Conservation (phyloP, 352 stramenopile genomes). For the Phytophthora meadii region DNA sequence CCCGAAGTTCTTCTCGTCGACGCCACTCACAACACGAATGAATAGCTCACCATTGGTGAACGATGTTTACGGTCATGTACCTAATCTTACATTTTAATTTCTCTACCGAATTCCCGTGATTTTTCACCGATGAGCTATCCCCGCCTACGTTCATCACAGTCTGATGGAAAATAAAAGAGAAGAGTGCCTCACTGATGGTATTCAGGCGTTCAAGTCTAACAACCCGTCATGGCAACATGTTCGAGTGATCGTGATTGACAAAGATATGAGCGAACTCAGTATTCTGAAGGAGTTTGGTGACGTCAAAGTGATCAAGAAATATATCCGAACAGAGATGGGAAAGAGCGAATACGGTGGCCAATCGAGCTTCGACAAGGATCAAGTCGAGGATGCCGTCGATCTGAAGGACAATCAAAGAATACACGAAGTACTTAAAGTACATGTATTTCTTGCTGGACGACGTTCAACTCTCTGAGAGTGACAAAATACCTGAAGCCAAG, state of each 20-base stretch:
- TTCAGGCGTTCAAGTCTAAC: not conserved
- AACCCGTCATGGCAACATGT: not conserved
- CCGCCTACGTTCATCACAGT: conserved; percentile 1
- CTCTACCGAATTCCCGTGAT: not conserved
- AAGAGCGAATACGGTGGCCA: not conserved
- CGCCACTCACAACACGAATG: conserved; percentile 16
- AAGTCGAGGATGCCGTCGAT: conserved; percentile 2
- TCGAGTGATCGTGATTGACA: conserved; percentile 1
- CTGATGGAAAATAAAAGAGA: conserved; percentile 4
- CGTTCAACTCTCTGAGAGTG: not conserved
- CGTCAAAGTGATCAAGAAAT: conserved; percentile 5
- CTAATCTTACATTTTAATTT: not conserved
- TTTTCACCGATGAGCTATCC: too few species aligned
- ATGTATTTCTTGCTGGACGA: not conserved
- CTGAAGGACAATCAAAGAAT: not conserved
- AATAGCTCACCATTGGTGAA: not conserved
- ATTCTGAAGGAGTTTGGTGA: not conserved
- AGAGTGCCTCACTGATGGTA: not conserved
- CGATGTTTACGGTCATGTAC: too few species aligned
- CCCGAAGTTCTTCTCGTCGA: conserved; percentile 12
- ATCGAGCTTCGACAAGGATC: not conserved
- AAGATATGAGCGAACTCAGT: not conserved
- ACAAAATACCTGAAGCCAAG: not conserved
- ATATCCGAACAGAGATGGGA: not conserved
- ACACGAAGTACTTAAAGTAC: conserved; percentile 11